These are phyloP conservation scores for Calonectria hawksworthii DNA, from an alignment of 2,329 filamentous ascomycete genomes.

Conservation along the genomic window DNA sequence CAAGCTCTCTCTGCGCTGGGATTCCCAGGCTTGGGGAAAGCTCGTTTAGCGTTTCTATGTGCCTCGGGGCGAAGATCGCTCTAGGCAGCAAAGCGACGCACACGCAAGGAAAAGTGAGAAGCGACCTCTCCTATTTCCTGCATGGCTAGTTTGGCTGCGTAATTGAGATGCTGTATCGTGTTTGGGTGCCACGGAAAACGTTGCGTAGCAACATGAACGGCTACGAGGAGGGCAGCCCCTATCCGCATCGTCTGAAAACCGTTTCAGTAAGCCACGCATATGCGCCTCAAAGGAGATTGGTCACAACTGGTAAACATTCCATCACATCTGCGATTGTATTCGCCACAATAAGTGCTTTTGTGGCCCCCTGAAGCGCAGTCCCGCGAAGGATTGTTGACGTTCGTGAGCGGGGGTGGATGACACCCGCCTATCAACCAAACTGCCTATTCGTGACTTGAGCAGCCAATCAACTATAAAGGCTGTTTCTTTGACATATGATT, in stretches of 20 bases:
- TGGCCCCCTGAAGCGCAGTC: conserved; percentile 5
- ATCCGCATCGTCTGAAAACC: not conserved
- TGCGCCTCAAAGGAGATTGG: not conserved
- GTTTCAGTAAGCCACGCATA: conserved; percentile 8
- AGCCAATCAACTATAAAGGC: not conserved
- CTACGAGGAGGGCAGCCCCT: not conserved
- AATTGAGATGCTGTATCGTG: not conserved
- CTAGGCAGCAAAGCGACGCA: not conserved
- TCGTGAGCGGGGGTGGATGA: conserved; percentile 6
- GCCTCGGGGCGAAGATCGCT: not conserved
- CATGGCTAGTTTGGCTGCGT: not conserved
- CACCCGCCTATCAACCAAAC: conserved; percentile 6
- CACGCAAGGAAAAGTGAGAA: not conserved
- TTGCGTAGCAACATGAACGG: not conserved
- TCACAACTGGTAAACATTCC: not conserved
- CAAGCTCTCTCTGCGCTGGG: not conserved
- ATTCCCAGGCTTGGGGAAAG: not conserved
- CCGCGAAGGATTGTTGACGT: conserved; percentile 3
- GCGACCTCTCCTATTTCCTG: not conserved
- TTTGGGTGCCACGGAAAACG: not conserved
- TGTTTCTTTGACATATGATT: not conserved
- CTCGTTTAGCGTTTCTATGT: not conserved
- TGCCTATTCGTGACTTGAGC: not conserved
- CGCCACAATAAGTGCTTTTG: not conserved
- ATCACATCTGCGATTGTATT: not conserved